Percentiles rank a stretch among this genome's conserved stretches.
Conservation (phyloP, 345 rosid genomes). For the Anacardium occidentale region DNA sequence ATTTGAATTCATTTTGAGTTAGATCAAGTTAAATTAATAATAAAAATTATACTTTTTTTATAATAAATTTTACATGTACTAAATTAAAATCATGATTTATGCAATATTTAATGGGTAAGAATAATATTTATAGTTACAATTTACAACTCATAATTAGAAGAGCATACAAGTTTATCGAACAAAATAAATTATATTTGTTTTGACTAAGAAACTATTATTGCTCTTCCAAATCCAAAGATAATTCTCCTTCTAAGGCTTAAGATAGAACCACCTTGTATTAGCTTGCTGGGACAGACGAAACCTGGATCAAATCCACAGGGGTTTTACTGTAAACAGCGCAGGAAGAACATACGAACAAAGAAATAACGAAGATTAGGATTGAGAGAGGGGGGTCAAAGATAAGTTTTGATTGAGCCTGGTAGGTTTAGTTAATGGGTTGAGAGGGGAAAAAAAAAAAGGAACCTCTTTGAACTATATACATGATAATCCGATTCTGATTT, state of each 20-base stretch:
- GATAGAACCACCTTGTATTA: neutral
- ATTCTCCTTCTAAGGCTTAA: neutral
- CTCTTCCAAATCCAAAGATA: neutral
- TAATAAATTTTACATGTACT: too few species aligned
- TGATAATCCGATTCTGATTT: neutral
- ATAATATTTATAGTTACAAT: too few species aligned
- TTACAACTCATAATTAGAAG: too few species aligned
- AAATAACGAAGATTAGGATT: neutral
- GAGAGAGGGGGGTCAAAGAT: neutral
- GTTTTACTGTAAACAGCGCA: neutral
- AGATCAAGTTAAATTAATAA: too few species aligned
- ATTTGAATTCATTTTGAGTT: too few species aligned
- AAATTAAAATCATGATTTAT: too few species aligned
- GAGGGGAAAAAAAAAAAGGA: too few species aligned
- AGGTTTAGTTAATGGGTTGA: neutral
- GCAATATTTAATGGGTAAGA: too few species aligned
- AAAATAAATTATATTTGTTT: too few species aligned
- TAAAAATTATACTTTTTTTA: too few species aligned
- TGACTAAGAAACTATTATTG: neutral
- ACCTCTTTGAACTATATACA: neutral
- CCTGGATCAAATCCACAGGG: slow-evolving; percentile 16
- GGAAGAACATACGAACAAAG: too few species aligned
- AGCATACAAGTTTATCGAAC: too few species aligned
- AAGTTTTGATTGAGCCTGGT: slow-evolving; percentile 2
- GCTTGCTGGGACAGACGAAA: neutral